phyloP scores from a whole-genome alignment of 2,329 filamentous ascomycete species.

The Pestalotiopsis sp. region DNA sequence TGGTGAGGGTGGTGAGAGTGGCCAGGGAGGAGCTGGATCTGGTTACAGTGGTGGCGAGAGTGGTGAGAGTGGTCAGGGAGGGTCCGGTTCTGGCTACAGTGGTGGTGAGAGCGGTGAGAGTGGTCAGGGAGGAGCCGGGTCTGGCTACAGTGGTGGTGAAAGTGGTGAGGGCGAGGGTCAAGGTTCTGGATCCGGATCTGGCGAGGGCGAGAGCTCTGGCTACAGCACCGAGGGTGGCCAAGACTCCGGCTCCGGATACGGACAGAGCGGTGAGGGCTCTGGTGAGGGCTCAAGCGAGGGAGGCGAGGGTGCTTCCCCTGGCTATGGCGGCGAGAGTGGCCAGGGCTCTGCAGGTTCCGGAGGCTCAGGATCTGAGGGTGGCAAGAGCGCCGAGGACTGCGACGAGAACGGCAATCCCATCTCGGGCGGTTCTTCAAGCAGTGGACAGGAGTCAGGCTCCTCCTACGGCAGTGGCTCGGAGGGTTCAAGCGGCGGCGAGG shows the following conservation, averaged over 20 bases:
- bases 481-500: background rate
- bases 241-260: background rate
- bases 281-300: background rate
- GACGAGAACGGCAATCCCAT: conserved; percentile 2
- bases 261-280: background rate
- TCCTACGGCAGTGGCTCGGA: background rate
- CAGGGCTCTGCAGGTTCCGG: background rate
- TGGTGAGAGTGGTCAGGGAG: background rate
- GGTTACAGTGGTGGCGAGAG: background rate
- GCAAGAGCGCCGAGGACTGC: background rate
- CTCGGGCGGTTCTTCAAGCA: background rate
- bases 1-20: background rate
- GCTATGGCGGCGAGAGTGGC: too few relatives aligned
- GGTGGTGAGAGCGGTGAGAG: background rate
- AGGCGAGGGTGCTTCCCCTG: background rate
- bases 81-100: background rate
- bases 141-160: background rate
- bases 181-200: background rate
- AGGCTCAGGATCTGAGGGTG: background rate
- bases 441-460: background rate
- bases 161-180: background rate
- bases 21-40: background rate
- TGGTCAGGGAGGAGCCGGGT: background rate
- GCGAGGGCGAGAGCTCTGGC: background rate
- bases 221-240: background rate